A percentile compares a stretch with the other conserved stretches of the same genome.
phyloP scores from a whole-genome alignment of 164 flowering plant species.

The Stephania cephalantha region DNA sequence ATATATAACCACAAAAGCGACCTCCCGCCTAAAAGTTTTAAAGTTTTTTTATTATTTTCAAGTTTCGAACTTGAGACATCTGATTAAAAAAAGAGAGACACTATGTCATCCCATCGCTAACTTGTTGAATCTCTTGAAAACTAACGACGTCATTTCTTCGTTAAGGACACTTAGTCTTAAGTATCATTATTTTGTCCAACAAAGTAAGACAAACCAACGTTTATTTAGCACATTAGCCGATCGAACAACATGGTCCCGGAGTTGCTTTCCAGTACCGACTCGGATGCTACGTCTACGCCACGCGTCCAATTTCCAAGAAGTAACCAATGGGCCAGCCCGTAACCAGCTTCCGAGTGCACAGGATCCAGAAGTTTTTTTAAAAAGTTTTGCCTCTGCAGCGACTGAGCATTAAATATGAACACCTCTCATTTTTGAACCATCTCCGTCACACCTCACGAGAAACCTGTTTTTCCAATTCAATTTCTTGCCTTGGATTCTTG shows the following conservation, averaged over 20 bases:
- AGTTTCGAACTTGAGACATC: too few species aligned
- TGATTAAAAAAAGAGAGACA: too few species aligned
- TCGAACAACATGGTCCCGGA: not conserved
- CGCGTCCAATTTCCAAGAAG: not conserved
- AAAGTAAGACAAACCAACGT: constrained; percentile 2
- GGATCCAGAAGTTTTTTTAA: not conserved
- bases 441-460: not conserved
- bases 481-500: not conserved
- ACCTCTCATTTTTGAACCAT: not conserved
- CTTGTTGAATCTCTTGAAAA: not conserved
- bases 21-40: too few species aligned
- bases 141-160: constrained; percentile 3
- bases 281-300: not conserved
- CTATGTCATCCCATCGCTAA: too few species aligned
- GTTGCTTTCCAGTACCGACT: not conserved
- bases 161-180: not conserved
- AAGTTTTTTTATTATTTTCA: too few species aligned
- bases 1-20: too few species aligned
- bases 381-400: not conserved
- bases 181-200: constrained; percentile 6
- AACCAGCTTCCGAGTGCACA: not conserved
- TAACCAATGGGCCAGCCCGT: not conserved
- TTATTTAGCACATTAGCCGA: not conserved
- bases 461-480: not conserved
- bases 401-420: not conserved